Evolutionary conservation across 805 yeast genomes (phyloP).

Genomic region (Ogataea glucozyma): DNA sequence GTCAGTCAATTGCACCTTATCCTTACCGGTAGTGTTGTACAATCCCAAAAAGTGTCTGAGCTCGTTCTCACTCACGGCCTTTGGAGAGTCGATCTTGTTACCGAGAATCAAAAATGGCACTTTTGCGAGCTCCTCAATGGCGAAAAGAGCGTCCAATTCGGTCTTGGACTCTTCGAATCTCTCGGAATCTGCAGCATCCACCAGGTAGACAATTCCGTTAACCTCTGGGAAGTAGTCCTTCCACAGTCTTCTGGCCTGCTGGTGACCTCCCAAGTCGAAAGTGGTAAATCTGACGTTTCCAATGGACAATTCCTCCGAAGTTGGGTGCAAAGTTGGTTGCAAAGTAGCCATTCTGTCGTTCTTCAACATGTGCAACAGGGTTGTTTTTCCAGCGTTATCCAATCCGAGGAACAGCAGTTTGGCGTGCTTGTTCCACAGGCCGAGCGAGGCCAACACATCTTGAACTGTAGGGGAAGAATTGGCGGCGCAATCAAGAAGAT

Average conservation of each 20-base stretch:
- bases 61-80: slow-evolving; percentile 94
- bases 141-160: slow-evolving; percentile 89
- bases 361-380: slow-evolving; percentile 78
- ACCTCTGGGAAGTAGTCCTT: slow-evolving; percentile 99
- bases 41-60: slow-evolving; percentile 87
- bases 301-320: slow-evolving; percentile 96
- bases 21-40: slow-evolving; percentile 88
- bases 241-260: slow-evolving; percentile 99
- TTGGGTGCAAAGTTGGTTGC: slow-evolving; percentile 98
- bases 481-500: background rate
- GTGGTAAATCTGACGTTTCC: slow-evolving; percentile 97
- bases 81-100: slow-evolving; percentile 92
- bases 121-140: slow-evolving; percentile 82
- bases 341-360: slow-evolving; percentile 97
- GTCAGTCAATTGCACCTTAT: slow-evolving; percentile 63
- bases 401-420: slow-evolving; percentile 92
- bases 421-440: slow-evolving; percentile 93
- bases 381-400: slow-evolving; percentile 98
- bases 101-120: slow-evolving; percentile 96
- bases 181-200: slow-evolving; percentile 95
- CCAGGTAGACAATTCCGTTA: slow-evolving; percentile 92
- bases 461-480: slow-evolving; percentile 45
- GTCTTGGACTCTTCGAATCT: slow-evolving; percentile 94
- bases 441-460: slow-evolving; percentile 76
- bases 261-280: slow-evolving; percentile 97